A percentile compares a stretch with the other conserved stretches of the same genome.
Conservation (phyloP, 768 basidiomycete species). For the Tricholoma saponaceum region DNA sequence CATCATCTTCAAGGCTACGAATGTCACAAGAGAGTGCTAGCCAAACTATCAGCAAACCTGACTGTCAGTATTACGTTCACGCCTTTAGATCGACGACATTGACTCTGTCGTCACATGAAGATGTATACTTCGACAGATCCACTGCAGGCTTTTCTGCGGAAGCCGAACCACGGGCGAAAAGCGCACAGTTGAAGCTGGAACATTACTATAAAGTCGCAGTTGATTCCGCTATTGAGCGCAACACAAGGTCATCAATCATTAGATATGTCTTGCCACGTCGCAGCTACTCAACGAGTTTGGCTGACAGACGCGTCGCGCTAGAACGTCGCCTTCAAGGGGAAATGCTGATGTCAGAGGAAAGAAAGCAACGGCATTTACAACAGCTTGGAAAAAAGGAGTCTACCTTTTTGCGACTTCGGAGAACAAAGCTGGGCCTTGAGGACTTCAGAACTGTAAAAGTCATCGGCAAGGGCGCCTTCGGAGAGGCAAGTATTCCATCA, state of each 20-base stretch:
- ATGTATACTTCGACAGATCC: constrained; percentile 90
- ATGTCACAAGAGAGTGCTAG: constrained; percentile 6
- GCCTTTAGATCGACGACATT: not conserved
- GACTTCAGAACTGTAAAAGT: constrained; percentile 98
- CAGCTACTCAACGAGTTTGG: not conserved
- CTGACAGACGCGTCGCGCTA: constrained; percentile 74
- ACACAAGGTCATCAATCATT: constrained; percentile 62
- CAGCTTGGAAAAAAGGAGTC: constrained; percentile 87
- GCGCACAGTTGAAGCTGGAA: constrained; percentile 92
- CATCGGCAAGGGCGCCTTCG: constrained; percentile 98
- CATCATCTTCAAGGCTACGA: constrained; percentile 13
- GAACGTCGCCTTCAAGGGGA: constrained; percentile 77
- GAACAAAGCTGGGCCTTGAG: constrained; percentile 86
- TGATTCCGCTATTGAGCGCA: constrained; percentile 91
- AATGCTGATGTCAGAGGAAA: constrained; percentile 69
- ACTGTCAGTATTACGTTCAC: constrained; percentile 24
- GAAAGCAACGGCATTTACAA: constrained; percentile 79
- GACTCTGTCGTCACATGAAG: constrained; percentile 32
- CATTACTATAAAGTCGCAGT: constrained; percentile 97
- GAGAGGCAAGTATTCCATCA: constrained; percentile 62
- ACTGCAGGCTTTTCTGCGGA: constrained; percentile 75
- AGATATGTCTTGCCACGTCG: constrained; percentile 10
- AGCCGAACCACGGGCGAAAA: constrained; percentile 79
- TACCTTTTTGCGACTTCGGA: constrained; percentile 79
- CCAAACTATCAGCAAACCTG: constrained; percentile 21